Base-by-base conservation (phyloP, 805 yeast species). In the Vanderwaltozyma polyspora region DNA sequence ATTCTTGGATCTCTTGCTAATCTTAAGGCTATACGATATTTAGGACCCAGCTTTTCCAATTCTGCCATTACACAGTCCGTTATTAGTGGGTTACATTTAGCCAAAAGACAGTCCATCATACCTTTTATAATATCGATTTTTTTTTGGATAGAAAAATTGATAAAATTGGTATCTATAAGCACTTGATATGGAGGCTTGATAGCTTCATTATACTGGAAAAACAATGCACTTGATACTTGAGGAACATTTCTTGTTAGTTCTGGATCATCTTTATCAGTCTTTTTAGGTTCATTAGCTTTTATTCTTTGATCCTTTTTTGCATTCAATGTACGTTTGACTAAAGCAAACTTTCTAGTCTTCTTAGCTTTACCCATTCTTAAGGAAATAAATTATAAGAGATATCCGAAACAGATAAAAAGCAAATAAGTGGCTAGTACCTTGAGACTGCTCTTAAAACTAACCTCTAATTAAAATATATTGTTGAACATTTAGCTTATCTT, bases 41-140 rank as follows among this genome's bases (percentile, higher is more conserved):
- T 84, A 19, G 94, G 95, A 0, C 98, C 98, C 38, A 91, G 66
- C 56, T 91, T 91, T 51, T 91, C 98, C 59, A 91, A 67, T 66
- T 91, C 98, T 0, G 98, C 98, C 79, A 91, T 74, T 16, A 91
- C 98, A 64, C 98, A 91, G 59, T 91, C 98, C 3, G 98, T 91
- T 29, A 91, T 79, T 33, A 87, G 73, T 10, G 97, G 97, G 31
- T 89, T 84, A 66, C 96, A 86, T 55, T 91, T 85, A 29, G 98
- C 98, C 54, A 79, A 79, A 26, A 89, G 64, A 38, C 93, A 72
- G 57, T 89, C 97, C 97, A 91, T 89, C 80, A 91, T 80, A 10
- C 96, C 98, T 49, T 86, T 72, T n/a, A 85, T 87, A 8, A 91
- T 66, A 56, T 91, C 98, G 35, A 91, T 77, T 52, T 91, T 91